Evolutionary conservation across 176 grass and related monocot genomes (phyloP).

Genomic region (Aegilops bicornis): DNA sequence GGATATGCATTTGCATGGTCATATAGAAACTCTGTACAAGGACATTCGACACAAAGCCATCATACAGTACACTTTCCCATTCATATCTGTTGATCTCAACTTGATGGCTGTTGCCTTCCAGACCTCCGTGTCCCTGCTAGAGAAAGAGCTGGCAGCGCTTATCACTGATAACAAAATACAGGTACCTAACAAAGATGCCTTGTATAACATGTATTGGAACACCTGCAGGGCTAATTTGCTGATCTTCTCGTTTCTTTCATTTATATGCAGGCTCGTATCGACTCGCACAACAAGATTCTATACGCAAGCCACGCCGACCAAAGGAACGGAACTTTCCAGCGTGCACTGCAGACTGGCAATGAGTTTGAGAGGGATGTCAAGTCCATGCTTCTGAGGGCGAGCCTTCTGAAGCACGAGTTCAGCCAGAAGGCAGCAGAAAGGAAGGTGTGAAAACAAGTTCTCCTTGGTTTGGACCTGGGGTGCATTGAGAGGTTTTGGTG

Average conservation of each 20-base stretch:
- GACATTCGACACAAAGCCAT: constrained; percentile 88
- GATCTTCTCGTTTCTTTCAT: background rate
- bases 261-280: constrained; percentile 74
- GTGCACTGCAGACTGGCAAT: constrained; percentile 61
- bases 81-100: constrained; percentile 95
- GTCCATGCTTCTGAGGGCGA: constrained; percentile 79
- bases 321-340: constrained; percentile 74
- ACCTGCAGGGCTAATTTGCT: background rate
- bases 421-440: constrained; percentile 41
- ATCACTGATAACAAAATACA: constrained; percentile 59
- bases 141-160: constrained; percentile 90
- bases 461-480: background rate
- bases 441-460: constrained; percentile 16
- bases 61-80: constrained; percentile 91
- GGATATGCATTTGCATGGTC: constrained; percentile 44
- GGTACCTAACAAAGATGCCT: constrained; percentile 26
- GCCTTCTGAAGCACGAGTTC: constrained; percentile 83
- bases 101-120: constrained; percentile 87
- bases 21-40: constrained; percentile 60
- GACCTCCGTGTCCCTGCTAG: constrained; percentile 38
- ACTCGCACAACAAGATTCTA: constrained; percentile 85
- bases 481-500: constrained; percentile 1
- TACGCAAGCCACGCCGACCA: constrained; percentile 53
- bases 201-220: background rate
- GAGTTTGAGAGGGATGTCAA: constrained; percentile 84